Evolutionary conservation across 352 stramenopile species (phyloP).

Genomic region (Phytopythium chamaehyphon): DNA sequence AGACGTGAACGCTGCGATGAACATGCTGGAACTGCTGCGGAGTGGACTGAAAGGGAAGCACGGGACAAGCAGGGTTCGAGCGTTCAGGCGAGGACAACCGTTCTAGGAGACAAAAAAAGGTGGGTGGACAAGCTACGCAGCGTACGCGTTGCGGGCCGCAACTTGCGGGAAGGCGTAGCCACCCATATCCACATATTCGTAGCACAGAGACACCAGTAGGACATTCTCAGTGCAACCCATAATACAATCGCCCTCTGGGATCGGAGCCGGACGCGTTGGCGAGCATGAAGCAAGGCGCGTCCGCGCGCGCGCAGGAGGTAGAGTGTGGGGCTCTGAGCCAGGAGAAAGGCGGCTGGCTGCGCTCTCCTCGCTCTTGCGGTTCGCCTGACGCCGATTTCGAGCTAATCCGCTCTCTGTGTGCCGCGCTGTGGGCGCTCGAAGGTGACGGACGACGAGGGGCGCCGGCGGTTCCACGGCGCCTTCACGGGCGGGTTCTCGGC

Average conservation of each 20-base stretch:
- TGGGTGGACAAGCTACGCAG: neutral
- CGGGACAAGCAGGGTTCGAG: neutral
- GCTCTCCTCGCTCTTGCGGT: neutral
- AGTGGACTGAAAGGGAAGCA: constrained; percentile 3
- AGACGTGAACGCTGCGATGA: constrained; percentile 3
- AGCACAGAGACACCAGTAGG: constrained; percentile 1
- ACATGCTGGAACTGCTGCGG: constrained; percentile 2
- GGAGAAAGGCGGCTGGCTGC: neutral
- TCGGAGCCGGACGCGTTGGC: too few species aligned
- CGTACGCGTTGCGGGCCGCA: neutral
- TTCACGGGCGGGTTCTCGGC: constrained; percentile 94
- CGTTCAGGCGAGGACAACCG: neutral
- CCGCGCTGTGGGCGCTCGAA: constrained; percentile 8
- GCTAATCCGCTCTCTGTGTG: neutral
- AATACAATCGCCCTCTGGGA: too few species aligned
- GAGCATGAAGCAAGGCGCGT: constrained; percentile 3
- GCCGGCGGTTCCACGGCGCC: constrained; percentile 89
- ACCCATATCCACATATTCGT: constrained; percentile 1
- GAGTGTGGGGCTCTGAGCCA: too few species aligned
- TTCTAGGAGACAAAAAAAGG: constrained; percentile 1
- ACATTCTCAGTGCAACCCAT: neutral
- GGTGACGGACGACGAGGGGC: constrained; percentile 70
- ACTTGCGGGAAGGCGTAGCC: too few species aligned
- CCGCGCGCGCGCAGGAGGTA: constrained; percentile 3
- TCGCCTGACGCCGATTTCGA: neutral